Evolutionary conservation across 306 rosid species (phyloP).

Genomic region (Lotus japonicus): DNA sequence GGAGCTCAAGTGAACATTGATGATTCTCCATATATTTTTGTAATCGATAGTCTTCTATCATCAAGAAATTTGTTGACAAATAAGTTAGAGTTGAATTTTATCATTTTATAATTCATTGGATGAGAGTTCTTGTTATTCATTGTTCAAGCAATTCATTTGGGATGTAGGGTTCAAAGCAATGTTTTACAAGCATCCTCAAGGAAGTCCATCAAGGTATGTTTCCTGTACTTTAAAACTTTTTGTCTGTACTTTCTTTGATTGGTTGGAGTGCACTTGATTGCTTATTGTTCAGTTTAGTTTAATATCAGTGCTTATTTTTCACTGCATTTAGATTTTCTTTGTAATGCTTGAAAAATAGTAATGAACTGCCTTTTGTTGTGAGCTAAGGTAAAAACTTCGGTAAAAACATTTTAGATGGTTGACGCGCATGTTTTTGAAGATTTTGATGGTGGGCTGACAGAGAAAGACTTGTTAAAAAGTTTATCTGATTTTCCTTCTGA

Average conservation of each 20-base stretch:
- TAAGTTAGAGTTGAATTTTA: not conserved
- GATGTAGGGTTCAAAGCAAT: slow-evolving; percentile 50
- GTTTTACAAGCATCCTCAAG: slow-evolving; percentile 34
- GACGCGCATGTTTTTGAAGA: not conserved
- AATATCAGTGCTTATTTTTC: not conserved
- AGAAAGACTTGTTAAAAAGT: not conserved
- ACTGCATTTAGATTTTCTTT: not conserved
- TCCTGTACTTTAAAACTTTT: not conserved
- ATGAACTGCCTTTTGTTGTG: not conserved
- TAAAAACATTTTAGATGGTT: not conserved
- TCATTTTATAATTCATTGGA: not conserved
- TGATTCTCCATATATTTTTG: too few species aligned
- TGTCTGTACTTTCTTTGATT: not conserved
- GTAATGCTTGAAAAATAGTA: not conserved
- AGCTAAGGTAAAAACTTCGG: not conserved
- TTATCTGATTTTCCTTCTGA: not conserved
- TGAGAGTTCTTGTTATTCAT: slow-evolving; percentile 20
- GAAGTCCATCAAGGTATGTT: slow-evolving; percentile 53
- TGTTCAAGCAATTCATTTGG: slow-evolving; percentile 18
- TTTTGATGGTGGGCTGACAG: not conserved
- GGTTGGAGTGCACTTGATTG: not conserved
- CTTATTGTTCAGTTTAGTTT: not conserved
- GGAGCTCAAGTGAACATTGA: too few species aligned
- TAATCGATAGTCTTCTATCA: too few species aligned
- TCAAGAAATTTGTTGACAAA: not conserved